Evolutionary conservation across 2,329 filamentous ascomycete species (phyloP).

Genomic region (Penicillium carneum): DNA sequence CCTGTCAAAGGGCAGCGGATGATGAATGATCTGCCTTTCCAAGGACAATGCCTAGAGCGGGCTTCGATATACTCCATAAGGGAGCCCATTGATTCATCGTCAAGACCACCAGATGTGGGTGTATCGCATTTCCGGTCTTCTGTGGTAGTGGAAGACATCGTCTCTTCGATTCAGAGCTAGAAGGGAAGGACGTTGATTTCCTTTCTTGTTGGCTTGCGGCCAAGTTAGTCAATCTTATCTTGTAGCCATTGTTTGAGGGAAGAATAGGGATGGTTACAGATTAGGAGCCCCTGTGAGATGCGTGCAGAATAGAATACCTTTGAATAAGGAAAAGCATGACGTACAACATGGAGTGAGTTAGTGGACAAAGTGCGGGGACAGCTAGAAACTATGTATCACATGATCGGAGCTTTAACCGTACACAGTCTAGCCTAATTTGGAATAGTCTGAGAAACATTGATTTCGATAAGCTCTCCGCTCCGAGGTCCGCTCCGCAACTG

Average conservation of each 20-base stretch:
- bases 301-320: background rate
- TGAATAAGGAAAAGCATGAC: background rate
- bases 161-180: background rate
- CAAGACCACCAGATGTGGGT: background rate
- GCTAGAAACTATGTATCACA: background rate
- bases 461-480: constrained; percentile 22
- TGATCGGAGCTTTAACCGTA: background rate
- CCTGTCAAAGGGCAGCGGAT: background rate
- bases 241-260: background rate
- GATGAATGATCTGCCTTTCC: background rate
- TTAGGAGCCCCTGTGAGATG: background rate
- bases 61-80: accelerated
- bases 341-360: background rate
- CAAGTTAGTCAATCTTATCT: background rate
- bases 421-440: background rate
- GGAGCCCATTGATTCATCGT: background rate
- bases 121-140: background rate
- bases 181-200: too few species aligned
- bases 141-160: background rate
- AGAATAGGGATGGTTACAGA: background rate
- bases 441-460: background rate
- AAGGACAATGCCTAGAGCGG: background rate
- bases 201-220: background rate
- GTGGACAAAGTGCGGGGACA: background rate
- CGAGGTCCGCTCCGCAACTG: constrained; percentile 16